Percentiles rank a stretch among this genome's conserved stretches.
These are phyloP conservation scores for Scutellaria minor DNA, from an alignment of 257 asterid genomes.

Conservation along the genomic window DNA sequence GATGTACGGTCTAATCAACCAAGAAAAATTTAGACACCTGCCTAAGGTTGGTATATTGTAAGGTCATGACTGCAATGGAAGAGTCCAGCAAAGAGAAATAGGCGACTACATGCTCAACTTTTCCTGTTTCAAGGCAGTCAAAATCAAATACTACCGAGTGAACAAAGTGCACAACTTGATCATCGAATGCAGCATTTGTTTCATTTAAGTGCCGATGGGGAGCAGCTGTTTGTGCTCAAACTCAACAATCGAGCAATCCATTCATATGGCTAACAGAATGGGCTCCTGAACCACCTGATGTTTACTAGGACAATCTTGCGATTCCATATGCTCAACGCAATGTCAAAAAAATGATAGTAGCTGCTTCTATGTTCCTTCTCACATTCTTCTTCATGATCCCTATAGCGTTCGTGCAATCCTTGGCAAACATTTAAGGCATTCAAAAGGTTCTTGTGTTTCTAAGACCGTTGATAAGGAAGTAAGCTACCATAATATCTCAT, in stretches of 20 bases:
- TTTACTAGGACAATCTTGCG: conserved; percentile 84
- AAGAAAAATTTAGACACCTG: conserved; percentile 41
- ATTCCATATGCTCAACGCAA: conserved; percentile 68
- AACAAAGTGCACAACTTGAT: no score
- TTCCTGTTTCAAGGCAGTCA: no score
- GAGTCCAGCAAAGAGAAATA: not conserved
- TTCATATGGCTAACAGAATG: conserved; percentile 83
- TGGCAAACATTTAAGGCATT: conserved; percentile 84
- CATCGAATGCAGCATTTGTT: conserved; percentile 72
- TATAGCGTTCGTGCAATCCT: conserved; percentile 80
- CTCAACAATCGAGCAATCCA: conserved; percentile 78
- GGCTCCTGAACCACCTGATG: conserved; percentile 96
- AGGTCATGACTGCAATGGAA: not conserved
- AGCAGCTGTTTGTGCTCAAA: conserved; percentile 93
- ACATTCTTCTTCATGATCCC: conserved; percentile 92
- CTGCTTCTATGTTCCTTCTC: conserved; percentile 68
- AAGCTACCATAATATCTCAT: conserved; percentile 29
- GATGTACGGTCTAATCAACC: conserved; percentile 50
- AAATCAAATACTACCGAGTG: no score
- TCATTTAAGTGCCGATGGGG: conserved; percentile 91
- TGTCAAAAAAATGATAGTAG: conserved; percentile 55
- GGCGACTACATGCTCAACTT: no score
- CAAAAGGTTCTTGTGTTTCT: conserved; percentile 71
- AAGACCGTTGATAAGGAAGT: conserved; percentile 60
- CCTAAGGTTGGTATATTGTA: conserved; percentile 36